These are phyloP conservation scores for Metschnikowia shivogae DNA, from an alignment of 805 yeast species.

Conservation along the genomic window DNA sequence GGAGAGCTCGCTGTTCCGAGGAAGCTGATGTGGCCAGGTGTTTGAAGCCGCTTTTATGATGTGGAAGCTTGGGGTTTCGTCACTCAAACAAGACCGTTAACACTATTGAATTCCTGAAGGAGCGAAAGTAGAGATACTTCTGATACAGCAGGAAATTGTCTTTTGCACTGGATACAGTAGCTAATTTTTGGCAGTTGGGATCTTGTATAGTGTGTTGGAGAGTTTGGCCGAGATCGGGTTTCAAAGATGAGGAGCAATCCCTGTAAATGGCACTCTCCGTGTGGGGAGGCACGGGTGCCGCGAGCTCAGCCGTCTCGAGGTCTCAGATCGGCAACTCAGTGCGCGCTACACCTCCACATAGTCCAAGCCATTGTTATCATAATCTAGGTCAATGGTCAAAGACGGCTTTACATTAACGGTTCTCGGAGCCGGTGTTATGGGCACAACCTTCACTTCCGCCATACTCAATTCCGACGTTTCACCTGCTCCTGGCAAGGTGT, in stretches of 20 bases:
- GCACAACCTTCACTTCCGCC: conserved; percentile 86
- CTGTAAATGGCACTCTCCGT: background rate
- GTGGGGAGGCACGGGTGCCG: conserved; percentile 3
- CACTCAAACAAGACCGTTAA: too few species aligned
- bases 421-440: conserved; percentile 94
- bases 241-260: background rate
- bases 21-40: too few species aligned
- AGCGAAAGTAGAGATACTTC: too few species aligned
- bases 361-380: background rate
- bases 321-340: background rate
- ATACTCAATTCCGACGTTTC: conserved; percentile 47
- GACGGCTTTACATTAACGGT: conserved; percentile 57
- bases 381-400: background rate
- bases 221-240: background rate
- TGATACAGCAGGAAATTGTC: too few species aligned
- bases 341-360: background rate
- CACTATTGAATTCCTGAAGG: too few species aligned
- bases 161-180: too few species aligned
- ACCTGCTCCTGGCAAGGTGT: conserved; percentile 65
- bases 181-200: background rate
- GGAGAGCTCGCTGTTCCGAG: too few species aligned
- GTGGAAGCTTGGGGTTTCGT: too few species aligned
- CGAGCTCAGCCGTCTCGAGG: background rate
- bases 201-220: too few species aligned
- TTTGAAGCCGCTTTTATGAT: background rate